Percentiles rank a stretch among this genome's conserved stretches.
phyloP scores from a whole-genome alignment of 2,329 filamentous ascomycete genomes.

The Parafenestella ontariensis region DNA sequence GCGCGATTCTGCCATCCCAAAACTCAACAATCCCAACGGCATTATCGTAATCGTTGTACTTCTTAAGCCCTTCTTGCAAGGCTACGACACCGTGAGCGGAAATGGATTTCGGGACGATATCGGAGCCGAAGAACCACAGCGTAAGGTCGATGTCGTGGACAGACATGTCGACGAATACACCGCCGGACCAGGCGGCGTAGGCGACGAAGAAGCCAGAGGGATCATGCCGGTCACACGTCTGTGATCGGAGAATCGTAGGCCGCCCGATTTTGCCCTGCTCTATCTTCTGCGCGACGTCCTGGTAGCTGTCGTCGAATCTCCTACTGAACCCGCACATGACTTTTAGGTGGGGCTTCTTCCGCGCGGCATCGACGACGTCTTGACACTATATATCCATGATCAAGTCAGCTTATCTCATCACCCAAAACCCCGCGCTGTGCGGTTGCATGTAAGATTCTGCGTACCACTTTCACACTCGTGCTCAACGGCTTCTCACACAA shows the following conservation, averaged over 20 bases:
- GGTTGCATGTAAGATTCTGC: not conserved
- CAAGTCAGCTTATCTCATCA: not conserved
- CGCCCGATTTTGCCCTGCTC: slow-evolving; percentile 47
- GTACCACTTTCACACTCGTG: slow-evolving; percentile 34
- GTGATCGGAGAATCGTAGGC: slow-evolving; percentile 53
- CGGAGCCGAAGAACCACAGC: slow-evolving; percentile 51
- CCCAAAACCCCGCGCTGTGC: not conserved
- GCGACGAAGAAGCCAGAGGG: slow-evolving; percentile 49
- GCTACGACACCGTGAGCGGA: slow-evolving; percentile 47
- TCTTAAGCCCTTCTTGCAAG: slow-evolving; percentile 48
- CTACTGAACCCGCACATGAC: slow-evolving; percentile 57
- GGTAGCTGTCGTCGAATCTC: slow-evolving; percentile 56
- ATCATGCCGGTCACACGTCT: slow-evolving; percentile 51
- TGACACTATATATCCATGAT: slow-evolving; percentile 11
- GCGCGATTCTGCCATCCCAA: slow-evolving; percentile 53
- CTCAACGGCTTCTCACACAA: slow-evolving; percentile 52
- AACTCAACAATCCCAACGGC: slow-evolving; percentile 55
- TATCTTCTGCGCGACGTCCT: slow-evolving; percentile 47
- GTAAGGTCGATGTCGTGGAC: slow-evolving; percentile 57
- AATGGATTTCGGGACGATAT: slow-evolving; percentile 46
- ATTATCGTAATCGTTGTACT: slow-evolving; percentile 53
- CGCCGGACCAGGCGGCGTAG: slow-evolving; percentile 52
- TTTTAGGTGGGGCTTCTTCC: slow-evolving; percentile 47
- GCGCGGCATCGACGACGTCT: slow-evolving; percentile 46
- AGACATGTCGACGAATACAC: slow-evolving; percentile 55